Evolutionary conservation across 352 stramenopile genomes (phyloP).

Genomic region (Pythium monospermum): DNA sequence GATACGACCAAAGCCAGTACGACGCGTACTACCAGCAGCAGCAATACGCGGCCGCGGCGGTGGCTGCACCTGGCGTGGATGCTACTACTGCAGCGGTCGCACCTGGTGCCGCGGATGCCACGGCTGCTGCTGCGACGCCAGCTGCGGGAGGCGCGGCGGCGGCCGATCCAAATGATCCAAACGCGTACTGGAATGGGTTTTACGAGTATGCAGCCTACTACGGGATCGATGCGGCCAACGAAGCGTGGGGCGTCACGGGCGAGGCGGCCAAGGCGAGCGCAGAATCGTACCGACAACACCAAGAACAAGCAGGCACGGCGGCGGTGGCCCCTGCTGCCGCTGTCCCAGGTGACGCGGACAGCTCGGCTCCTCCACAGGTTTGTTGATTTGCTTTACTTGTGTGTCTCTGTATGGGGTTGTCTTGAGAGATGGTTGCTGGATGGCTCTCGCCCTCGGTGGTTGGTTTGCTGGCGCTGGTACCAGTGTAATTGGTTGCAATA

Average conservation of each 20-base stretch:
- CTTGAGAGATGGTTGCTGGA: background rate
- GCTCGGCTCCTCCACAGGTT: slow-evolving; percentile 44
- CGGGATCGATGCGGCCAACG: slow-evolving; percentile 78
- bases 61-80: slow-evolving; percentile 19
- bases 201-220: slow-evolving; percentile 89
- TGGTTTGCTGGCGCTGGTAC: slow-evolving; percentile 4
- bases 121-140: slow-evolving; percentile 9
- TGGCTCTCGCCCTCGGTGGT: slow-evolving; percentile 9
- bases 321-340: slow-evolving; percentile 19
- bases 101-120: slow-evolving; percentile 24
- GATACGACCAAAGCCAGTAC: slow-evolving; percentile 58
- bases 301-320: slow-evolving; percentile 38
- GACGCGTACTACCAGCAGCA: slow-evolving; percentile 78
- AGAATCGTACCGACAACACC: slow-evolving; percentile 69
- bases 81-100: slow-evolving; percentile 18
- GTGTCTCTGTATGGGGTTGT: slow-evolving; percentile 25
- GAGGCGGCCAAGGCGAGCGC: slow-evolving; percentile 63
- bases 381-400: slow-evolving; percentile 42
- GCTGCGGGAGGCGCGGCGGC: slow-evolving; percentile 25
- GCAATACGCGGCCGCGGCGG: slow-evolving; percentile 32
- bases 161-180: slow-evolving; percentile 80
- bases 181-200: slow-evolving; percentile 87
- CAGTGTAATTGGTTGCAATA: slow-evolving; percentile 12
- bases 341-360: slow-evolving; percentile 8
- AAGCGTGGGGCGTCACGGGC: slow-evolving; percentile 78